Percentiles rank a stretch among this genome's conserved stretches.
Evolutionary conservation across 1,139 yeast species (phyloP).

Genomic region (Candida pseudocylindracea): DNA sequence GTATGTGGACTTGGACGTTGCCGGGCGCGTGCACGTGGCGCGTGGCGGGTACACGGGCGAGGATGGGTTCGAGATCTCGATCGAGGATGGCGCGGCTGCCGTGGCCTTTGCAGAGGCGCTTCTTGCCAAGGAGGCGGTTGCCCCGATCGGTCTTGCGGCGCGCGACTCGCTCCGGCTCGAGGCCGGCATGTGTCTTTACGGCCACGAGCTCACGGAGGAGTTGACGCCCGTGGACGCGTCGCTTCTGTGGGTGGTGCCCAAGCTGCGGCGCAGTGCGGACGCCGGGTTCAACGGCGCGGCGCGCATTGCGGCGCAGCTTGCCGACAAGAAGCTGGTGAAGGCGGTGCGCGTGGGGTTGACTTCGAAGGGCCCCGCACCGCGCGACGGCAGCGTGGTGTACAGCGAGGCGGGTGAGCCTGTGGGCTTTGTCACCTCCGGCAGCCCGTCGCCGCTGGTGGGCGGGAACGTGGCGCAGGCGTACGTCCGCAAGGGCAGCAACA

Average conservation of each 20-base stretch:
- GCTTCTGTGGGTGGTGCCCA: slow-evolving; percentile 75
- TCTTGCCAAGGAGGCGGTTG: slow-evolving; percentile 33
- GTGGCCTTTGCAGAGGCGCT: slow-evolving; percentile 39
- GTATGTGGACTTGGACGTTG: too few species aligned
- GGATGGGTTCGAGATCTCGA: slow-evolving; percentile 87
- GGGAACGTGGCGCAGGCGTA: slow-evolving; percentile 88
- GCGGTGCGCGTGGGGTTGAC: slow-evolving; percentile 54
- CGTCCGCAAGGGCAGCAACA: slow-evolving; percentile 41
- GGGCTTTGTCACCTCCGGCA: slow-evolving; percentile 76
- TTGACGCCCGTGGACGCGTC: slow-evolving; percentile 80
- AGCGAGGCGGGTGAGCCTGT: slow-evolving; percentile 20
- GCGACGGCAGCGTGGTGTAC: slow-evolving; percentile 57
- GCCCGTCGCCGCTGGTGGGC: slow-evolving; percentile 72
- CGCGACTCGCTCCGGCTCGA: slow-evolving; percentile 87
- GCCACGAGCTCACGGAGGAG: slow-evolving; percentile 69
- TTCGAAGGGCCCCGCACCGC: slow-evolving; percentile 80
- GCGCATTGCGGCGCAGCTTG: slow-evolving; percentile 47
- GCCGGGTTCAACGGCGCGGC: slow-evolving; percentile 60
- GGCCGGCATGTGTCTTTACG: slow-evolving; percentile 97
- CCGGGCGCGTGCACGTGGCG: slow-evolving; percentile 34
- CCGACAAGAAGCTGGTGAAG: slow-evolving; percentile 31
- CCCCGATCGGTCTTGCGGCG: slow-evolving; percentile 90
- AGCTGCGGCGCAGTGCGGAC: slow-evolving; percentile 35
- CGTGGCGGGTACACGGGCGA: slow-evolving; percentile 98
- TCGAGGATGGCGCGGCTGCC: slow-evolving; percentile 31